Evolutionary conservation across 2,329 filamentous ascomycete species (phyloP).

Genomic region (Akanthomyces uredinophilus): DNA sequence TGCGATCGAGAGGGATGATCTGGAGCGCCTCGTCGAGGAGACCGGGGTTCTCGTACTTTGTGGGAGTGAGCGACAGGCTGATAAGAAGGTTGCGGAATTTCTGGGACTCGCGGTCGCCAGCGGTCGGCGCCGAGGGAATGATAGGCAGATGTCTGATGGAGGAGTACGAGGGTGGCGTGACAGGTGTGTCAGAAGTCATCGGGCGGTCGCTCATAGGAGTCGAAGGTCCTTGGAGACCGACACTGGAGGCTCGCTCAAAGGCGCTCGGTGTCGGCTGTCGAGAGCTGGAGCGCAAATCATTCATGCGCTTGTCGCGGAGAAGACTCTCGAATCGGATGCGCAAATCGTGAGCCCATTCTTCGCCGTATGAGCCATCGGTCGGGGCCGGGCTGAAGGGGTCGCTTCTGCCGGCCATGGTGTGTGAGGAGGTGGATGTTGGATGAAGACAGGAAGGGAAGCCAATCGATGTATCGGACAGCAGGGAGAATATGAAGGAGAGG

Average conservation of each 20-base stretch:
- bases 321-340: conserved; percentile 81
- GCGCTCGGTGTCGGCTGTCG: conserved; percentile 57
- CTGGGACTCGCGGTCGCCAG: conserved; percentile 59
- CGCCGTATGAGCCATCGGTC: conserved; percentile 48
- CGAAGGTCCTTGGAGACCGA: conserved; percentile 37
- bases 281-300: conserved; percentile 54
- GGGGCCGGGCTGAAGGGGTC: conserved; percentile 28
- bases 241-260: conserved; percentile 45
- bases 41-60: conserved; percentile 94
- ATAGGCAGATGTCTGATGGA: conserved; percentile 46
- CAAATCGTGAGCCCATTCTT: conserved; percentile 73
- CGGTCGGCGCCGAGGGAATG: conserved; percentile 66
- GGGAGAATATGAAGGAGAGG: conserved; percentile 10
- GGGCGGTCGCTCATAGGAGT: conserved; percentile 38
- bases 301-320: conserved; percentile 80
- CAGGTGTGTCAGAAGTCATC: conserved; percentile 40
- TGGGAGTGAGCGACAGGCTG: conserved; percentile 80
- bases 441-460: neutral
- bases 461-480: neutral
- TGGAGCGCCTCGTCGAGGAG: conserved; percentile 86
- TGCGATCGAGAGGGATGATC: conserved; percentile 79
- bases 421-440: conserved; percentile 2
- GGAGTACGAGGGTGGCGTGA: conserved; percentile 44
- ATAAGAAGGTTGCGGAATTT: conserved; percentile 80
- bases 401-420: conserved; percentile 35